Percentiles rank a stretch among this genome's conserved stretches.
Conservation (phyloP, 139 green algal genomes). For the Asterochloris erici region DNA sequence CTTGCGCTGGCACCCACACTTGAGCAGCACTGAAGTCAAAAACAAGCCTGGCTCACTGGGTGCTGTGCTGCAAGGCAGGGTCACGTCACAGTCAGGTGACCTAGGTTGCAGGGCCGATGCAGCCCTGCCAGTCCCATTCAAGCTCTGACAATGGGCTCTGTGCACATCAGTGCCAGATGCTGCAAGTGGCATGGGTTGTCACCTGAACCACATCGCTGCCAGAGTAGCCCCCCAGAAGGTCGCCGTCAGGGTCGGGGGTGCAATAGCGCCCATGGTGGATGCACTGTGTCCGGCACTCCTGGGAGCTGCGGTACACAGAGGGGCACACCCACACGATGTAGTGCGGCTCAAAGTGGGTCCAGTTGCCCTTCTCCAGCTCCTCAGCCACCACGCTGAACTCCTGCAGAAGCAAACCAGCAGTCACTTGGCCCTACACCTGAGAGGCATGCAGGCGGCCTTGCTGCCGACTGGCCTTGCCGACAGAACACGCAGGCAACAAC, state of each 20-base stretch:
- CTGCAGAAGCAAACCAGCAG: conserved; percentile 8
- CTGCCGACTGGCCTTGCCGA: not conserved
- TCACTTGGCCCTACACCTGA: not conserved
- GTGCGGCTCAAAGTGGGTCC: conserved; percentile 82
- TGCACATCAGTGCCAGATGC: not conserved
- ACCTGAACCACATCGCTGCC: conserved; percentile 69
- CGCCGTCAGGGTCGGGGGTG: conserved; percentile 70
- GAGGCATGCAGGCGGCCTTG: not conserved
- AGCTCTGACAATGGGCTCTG: not conserved
- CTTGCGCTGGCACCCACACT: too few species aligned
- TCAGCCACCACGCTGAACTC: conserved; percentile 57
- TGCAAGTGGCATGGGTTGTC: not conserved
- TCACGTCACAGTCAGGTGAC: too few species aligned
- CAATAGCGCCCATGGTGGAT: conserved; percentile 85
- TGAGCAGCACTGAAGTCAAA: too few species aligned
- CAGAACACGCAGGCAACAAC: too few species aligned
- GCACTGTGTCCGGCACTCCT: conserved; percentile 80
- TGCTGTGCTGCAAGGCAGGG: too few species aligned
- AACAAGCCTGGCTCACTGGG: too few species aligned
- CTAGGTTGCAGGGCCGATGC: too few species aligned
- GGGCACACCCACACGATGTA: conserved; percentile 89
- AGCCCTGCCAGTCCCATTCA: not conserved
- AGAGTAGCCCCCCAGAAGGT: conserved; percentile 53
- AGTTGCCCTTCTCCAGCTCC: conserved; percentile 59
- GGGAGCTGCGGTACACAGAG: conserved; percentile 32